Evolutionary conservation across 2,329 filamentous ascomycete species (phyloP), one percentile per base, ranked within the genome.

Genomic region (Xylariaceae sp.): DNA sequence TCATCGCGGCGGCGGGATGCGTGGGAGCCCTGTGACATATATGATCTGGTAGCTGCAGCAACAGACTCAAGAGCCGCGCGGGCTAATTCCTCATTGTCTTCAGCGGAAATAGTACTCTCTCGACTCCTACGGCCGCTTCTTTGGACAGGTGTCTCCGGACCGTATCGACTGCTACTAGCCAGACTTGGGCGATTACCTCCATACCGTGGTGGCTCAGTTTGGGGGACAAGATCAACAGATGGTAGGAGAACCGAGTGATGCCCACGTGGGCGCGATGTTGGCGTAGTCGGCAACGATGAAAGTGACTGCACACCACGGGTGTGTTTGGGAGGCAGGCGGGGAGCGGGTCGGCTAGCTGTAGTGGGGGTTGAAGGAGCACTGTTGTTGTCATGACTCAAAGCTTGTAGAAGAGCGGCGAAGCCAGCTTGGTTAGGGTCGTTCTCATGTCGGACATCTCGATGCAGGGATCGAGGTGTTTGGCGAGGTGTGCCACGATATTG

Each of bases 21-120:
- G n/a, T 53, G 60, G 1, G 59, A 55, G 2, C 48, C 51, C 4
- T 61, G 60, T 11, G 61, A 62, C 47, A 64, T 54, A 41, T 61
- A 62, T 4, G 63, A 55, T 52, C 62, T 62, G 4, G 65, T 65
- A 11, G 64, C 65, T 13, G 65, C 81, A 38, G 73, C 76, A 9
- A 78, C 73, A 0, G 71, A 73, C 47, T 74, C 67, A 12, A 79
- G 54, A 1, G 75, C 75, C 44, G 77, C 72, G 4, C 76, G 68
- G 1, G 73, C 74, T 18, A 79, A 65, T 53, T 79, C 76, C 52
- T 74, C 78, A 38, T 74, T 77, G 43, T 81, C 76, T 33, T 75
- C 75, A 16, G 79, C 83, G 1, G 88, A 93, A 37, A 93, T 89
- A 2, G 88, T 94, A 66, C 87, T 91, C 62, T 94, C 89, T 45